Conservation (phyloP, 345 rosid genomes). For the Eucalyptus coolabah region DNA sequence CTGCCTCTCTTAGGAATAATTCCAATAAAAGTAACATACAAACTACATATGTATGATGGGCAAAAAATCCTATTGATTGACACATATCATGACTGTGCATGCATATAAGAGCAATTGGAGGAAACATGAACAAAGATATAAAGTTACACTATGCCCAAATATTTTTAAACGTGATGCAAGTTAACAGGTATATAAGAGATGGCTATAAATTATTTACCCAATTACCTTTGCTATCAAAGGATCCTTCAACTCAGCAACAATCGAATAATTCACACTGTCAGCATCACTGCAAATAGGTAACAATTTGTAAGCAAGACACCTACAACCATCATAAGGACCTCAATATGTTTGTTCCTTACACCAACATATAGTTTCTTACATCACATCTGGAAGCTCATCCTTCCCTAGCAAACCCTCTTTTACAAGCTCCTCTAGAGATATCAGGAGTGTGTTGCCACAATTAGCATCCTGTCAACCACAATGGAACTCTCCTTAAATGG, state of each 20-base stretch:
- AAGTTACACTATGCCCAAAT: neutral
- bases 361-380: conserved; percentile 19
- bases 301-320: neutral
- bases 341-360: neutral
- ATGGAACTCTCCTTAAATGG: neutral
- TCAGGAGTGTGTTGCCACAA: conserved; percentile 84
- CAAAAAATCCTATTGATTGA: neutral
- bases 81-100: neutral
- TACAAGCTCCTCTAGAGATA: conserved; percentile 88
- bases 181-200: neutral
- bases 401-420: conserved; percentile 59
- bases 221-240: conserved; percentile 70
- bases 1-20: neutral
- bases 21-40: neutral
- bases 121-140: neutral
- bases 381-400: conserved; percentile 67
- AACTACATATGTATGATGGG: neutral
- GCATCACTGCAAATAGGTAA: conserved; percentile 27
- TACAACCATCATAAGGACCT: neutral
- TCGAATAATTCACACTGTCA: conserved; percentile 48
- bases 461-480: conserved; percentile 66
- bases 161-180: neutral
- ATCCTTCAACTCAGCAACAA: conserved; percentile 48
- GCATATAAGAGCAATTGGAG: neutral
- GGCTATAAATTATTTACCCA: neutral